Base-by-base conservation (phyloP, 345 rosid genomes). In the Geranium brycei region DNA sequence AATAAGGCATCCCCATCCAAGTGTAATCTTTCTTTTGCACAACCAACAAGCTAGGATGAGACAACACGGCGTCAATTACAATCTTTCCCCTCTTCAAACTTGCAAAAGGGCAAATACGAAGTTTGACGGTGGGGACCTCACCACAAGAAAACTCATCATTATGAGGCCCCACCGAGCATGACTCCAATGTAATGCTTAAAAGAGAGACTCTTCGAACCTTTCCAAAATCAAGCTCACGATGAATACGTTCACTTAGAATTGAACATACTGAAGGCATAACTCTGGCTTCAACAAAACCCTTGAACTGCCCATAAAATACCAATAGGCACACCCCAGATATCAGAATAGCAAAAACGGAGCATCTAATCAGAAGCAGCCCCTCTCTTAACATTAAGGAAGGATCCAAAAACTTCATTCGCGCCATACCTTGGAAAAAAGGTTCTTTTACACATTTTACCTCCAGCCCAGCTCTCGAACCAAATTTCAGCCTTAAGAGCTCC, bases 181-280 rank as follows among this genome's bases (percentile, higher is more conserved):
- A 83, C 71, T 92, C 98, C 72, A 92, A 76, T 13, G 95, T 92
- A 51, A 89, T 79, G 70, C 83, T 83, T 67, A 89, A 67, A 65
- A 96, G 96, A 3, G 98, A 92, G 69, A 92, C 80, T 68, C 93
- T 80, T 19, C 83, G 81, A 57, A 89, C 96, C 78, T 83, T 92
- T 32, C 95, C 95, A 57, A 86, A 79, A 72, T 81, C 84, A 78
- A 92, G 67, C 65, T 92, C 93, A 13, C 98, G 91, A 75, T 86
- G 89, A 47, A 92, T 72, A 69, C 71, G 75, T 75, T 86, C 90
- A 73, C 91, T 82, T 4, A 92, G 79, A 71, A 84, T 67, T 1
- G 95, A 87, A 69, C 95, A 86, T 75, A 89, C 90, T 0, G 91
- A 83, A 57, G 98, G 96, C 69, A 92, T 79, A 77, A 92, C 93